A percentile compares a stretch with the other conserved stretches of the same genome.
Conservation (phyloP, 345 rosid species). For the Toxicodendron radicans region DNA sequence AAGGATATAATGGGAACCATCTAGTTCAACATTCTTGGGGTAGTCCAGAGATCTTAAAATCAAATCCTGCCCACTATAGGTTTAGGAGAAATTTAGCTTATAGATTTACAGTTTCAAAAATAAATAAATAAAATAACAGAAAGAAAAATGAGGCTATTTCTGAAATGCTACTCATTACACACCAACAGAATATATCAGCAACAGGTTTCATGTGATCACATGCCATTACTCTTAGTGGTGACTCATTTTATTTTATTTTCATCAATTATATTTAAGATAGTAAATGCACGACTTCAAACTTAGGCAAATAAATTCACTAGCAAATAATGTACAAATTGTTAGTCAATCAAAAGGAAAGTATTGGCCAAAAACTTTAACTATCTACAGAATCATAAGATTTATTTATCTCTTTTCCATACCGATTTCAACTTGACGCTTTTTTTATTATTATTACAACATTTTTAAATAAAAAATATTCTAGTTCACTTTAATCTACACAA, state of each 20-base stretch:
- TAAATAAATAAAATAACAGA: no score
- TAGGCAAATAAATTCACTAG: background rate
- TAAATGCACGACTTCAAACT: conserved; percentile 3
- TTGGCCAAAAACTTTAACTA: background rate
- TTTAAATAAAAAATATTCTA: background rate
- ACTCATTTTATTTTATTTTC: background rate
- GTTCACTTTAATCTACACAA: background rate
- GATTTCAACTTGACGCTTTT: background rate
- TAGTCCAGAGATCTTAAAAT: no score
- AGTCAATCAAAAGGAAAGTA: background rate
- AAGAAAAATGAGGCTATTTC: no score
- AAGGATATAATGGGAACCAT: no score
- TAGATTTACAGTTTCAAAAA: no score
- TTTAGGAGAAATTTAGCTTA: no score
- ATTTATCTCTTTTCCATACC: background rate
- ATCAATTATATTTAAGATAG: background rate
- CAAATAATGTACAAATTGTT: background rate
- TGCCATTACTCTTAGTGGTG: background rate
- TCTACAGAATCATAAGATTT: background rate
- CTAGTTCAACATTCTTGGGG: no score
- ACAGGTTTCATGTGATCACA: background rate
- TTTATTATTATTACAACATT: background rate
- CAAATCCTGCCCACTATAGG: no score
- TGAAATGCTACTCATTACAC: background rate
- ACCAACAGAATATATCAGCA: background rate